Conservation (phyloP, 257 asterid genomes). For the Paraleonurus japonicus region DNA sequence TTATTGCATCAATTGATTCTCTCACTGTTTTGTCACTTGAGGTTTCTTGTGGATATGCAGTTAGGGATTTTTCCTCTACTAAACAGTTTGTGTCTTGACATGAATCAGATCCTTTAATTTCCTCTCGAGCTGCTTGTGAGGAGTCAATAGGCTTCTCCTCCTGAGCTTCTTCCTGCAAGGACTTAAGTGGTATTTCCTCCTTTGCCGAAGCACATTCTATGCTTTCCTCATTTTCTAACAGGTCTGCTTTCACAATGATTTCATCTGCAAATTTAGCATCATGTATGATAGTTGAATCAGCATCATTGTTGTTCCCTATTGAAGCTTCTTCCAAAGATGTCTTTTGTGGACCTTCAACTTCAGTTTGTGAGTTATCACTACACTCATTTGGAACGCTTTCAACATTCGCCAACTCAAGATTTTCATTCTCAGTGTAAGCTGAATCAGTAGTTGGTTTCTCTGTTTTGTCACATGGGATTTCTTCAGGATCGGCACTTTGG, state of each 20-base stretch:
- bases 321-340: background rate
- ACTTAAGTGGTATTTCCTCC: slow-evolving; percentile 25
- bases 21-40: slow-evolving; percentile 17
- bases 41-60: slow-evolving; percentile 23
- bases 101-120: slow-evolving; percentile 21
- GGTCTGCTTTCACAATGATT: background rate
- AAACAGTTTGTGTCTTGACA: slow-evolving; percentile 14
- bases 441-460: slow-evolving; percentile 18
- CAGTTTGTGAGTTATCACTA: background rate
- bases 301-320: background rate
- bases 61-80: slow-evolving; percentile 19
- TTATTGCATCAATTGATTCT: slow-evolving; percentile 23
- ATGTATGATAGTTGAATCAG: slow-evolving; percentile 3
- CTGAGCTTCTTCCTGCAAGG: slow-evolving; percentile 30
- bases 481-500: slow-evolving; percentile 18
- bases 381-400: slow-evolving; percentile 16
- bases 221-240: background rate
- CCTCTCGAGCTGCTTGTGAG: slow-evolving; percentile 20
- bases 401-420: slow-evolving; percentile 8
- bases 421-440: slow-evolving; percentile 22
- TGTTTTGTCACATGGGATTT: slow-evolving; percentile 16
- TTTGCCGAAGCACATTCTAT: slow-evolving; percentile 1
- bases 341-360: slow-evolving; percentile 20
- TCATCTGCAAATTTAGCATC: background rate
- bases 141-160: slow-evolving; percentile 22